A percentile compares a stretch with the other conserved stretches of the same genome.
Evolutionary conservation across 352 stramenopile species (phyloP).

Genomic region (Saprolegnia diclina): DNA sequence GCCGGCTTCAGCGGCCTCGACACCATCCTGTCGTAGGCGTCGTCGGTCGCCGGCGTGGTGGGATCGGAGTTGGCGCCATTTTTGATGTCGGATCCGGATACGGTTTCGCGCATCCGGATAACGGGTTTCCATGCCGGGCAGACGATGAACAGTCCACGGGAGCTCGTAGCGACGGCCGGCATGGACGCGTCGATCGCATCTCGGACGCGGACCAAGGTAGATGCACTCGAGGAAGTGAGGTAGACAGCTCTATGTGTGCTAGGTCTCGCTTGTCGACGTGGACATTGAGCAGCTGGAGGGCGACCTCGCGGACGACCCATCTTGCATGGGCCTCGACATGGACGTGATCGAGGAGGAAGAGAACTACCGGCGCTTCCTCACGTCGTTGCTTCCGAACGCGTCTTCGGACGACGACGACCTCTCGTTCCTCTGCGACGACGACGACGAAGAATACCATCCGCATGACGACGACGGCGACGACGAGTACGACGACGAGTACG

Average conservation of each 20-base stretch:
- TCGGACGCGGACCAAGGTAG: slow-evolving; percentile 26
- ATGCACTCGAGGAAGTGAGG: background rate
- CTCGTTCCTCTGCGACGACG: slow-evolving; percentile 71
- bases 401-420: slow-evolving; percentile 56
- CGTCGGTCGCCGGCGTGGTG: no score
- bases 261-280: slow-evolving; percentile 27
- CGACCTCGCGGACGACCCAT: slow-evolving; percentile 25
- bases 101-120: background rate
- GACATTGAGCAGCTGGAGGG: slow-evolving; percentile 26
- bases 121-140: background rate
- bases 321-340: slow-evolving; percentile 21
- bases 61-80: background rate
- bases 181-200: slow-evolving; percentile 23
- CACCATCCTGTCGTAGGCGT: no score
- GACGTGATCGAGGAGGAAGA: slow-evolving; percentile 42
- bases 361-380: slow-evolving; percentile 80
- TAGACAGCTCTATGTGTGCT: background rate
- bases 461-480: slow-evolving; percentile 70
- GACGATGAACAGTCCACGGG: background rate
- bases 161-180: background rate
- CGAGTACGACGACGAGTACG: slow-evolving; percentile 44
- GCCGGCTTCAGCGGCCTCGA: no score
- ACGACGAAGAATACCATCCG: slow-evolving; percentile 75
- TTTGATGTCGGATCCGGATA: background rate
- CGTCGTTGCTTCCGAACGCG: slow-evolving; percentile 52